Conservation (phyloP, 2,329 filamentous ascomycete genomes). For the Claviceps sp. region DNA sequence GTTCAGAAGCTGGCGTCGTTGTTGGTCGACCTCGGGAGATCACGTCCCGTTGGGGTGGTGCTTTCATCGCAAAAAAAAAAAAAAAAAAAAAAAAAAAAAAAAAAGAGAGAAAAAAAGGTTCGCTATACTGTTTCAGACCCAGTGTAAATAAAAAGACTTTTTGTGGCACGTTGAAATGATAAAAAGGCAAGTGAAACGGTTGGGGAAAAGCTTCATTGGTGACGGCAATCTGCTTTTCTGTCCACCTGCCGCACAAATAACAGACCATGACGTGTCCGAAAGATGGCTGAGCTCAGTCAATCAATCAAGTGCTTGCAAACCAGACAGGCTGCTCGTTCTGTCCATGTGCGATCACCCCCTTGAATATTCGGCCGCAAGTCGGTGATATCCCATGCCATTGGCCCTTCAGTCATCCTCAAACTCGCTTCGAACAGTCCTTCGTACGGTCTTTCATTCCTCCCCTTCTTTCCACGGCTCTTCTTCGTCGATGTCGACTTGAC, state of each 20-base stretch:
- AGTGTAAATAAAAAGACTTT: neutral
- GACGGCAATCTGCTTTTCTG: neutral
- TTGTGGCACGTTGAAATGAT: neutral
- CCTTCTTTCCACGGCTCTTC: slow-evolving; percentile 27
- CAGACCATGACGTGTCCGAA: neutral
- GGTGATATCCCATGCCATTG: slow-evolving; percentile 36
- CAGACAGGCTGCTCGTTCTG: slow-evolving; percentile 35
- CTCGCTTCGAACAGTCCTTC: slow-evolving; percentile 37
- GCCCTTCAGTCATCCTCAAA: slow-evolving; percentile 32
- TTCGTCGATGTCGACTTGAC: slow-evolving; percentile 16
- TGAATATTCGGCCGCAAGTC: slow-evolving; percentile 35
- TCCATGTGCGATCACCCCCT: slow-evolving; percentile 40
- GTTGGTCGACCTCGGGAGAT: too few relatives aligned
- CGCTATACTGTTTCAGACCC: neutral
- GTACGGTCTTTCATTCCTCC: slow-evolving; percentile 30
- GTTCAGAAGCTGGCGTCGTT: too few relatives aligned
- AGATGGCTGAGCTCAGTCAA: slow-evolving; percentile 18
- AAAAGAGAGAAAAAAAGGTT: neutral
- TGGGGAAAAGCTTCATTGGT: neutral
- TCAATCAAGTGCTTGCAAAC: slow-evolving; percentile 35
- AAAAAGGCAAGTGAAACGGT: neutral
- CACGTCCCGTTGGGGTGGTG: too few relatives aligned
- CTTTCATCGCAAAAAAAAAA: neutral
- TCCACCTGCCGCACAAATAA: neutral
- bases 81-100: too few relatives aligned